Conservation (phyloP, 768 basidiomycete species). For the Mycena galericulata region DNA sequence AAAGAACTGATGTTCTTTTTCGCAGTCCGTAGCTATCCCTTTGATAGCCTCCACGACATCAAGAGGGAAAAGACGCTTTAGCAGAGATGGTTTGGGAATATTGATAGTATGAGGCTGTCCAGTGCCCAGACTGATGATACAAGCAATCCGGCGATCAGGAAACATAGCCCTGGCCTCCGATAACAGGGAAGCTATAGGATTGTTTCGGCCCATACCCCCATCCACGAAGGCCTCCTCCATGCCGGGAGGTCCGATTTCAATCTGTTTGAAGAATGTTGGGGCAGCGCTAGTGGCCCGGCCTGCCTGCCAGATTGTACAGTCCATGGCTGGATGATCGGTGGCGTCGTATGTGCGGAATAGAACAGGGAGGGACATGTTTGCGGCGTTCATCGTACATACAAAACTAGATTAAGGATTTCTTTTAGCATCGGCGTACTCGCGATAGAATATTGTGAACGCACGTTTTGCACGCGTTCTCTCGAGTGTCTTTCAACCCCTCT, state of each 20-base stretch:
- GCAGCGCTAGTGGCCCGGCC: slow-evolving; percentile 51
- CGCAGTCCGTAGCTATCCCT: neutral
- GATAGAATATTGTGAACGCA: too few relatives aligned
- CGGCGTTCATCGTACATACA: neutral
- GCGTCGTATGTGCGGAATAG: slow-evolving; percentile 37
- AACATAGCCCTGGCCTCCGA: neutral
- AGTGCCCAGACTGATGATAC: slow-evolving; percentile 3
- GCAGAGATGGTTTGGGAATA: neutral
- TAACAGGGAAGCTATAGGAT: neutral
- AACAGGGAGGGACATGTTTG: neutral
- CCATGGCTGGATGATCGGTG: slow-evolving; percentile 27
- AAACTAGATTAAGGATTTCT: neutral
- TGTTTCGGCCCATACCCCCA: neutral
- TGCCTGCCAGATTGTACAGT: slow-evolving; percentile 50
- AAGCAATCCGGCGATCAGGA: neutral
- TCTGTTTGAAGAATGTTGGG: slow-evolving; percentile 45
- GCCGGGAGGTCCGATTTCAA: slow-evolving; percentile 21
- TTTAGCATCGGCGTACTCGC: neutral
- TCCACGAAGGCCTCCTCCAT: slow-evolving; percentile 1
- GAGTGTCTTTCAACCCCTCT: neutral
- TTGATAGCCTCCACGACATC: neutral
- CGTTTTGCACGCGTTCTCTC: neutral
- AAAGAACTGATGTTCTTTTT: neutral
- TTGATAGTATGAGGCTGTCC: neutral
- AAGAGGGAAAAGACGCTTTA: neutral